Percentiles rank a stretch among this genome's conserved stretches.
Conservation (phyloP, 495 filamentous ascomycete species). For the Aspergillus ellipticus region DNA sequence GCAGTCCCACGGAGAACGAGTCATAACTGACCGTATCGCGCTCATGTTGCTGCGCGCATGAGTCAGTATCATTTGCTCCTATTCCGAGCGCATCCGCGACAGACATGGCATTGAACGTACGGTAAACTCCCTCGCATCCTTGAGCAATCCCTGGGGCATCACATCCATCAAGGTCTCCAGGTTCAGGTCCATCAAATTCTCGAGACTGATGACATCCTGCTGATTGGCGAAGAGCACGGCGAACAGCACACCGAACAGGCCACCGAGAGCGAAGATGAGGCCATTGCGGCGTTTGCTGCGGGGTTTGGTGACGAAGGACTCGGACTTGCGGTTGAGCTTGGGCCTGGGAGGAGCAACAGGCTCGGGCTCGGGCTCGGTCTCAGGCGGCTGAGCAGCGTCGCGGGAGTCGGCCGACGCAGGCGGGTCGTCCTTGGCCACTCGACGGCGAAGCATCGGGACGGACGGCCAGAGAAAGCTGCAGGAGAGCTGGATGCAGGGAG, state of each 20-base stretch:
- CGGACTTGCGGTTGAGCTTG: slow-evolving; percentile 20
- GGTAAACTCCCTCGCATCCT: slow-evolving; percentile 78
- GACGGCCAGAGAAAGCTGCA: slow-evolving; percentile 13
- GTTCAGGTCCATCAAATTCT: slow-evolving; percentile 75
- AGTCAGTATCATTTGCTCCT: background rate
- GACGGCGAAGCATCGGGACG: slow-evolving; percentile 40
- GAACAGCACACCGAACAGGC: slow-evolving; percentile 74
- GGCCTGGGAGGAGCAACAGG: background rate
- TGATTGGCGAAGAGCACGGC: slow-evolving; percentile 82
- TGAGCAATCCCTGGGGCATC: slow-evolving; percentile 74
- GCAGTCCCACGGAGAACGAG: slow-evolving; percentile 83
- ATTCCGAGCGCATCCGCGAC: background rate
- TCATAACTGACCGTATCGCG: slow-evolving; percentile 86
- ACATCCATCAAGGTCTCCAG: slow-evolving; percentile 79
- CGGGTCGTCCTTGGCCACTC: slow-evolving; percentile 34
- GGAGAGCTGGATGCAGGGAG: slow-evolving; percentile 5
- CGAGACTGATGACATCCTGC: slow-evolving; percentile 80
- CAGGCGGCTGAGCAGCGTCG: background rate
- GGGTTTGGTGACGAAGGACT: slow-evolving; percentile 46
- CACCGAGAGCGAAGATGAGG: slow-evolving; percentile 78
- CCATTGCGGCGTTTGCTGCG: slow-evolving; percentile 66
- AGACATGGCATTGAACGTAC: slow-evolving; percentile 39
- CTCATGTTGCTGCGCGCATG: slow-evolving; percentile 61
- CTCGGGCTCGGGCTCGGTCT: background rate
- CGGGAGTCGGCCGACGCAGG: background rate